These are phyloP conservation scores for Corymbia calophylla DNA, from an alignment of 441 rosid genomes.

Conservation along the genomic window DNA sequence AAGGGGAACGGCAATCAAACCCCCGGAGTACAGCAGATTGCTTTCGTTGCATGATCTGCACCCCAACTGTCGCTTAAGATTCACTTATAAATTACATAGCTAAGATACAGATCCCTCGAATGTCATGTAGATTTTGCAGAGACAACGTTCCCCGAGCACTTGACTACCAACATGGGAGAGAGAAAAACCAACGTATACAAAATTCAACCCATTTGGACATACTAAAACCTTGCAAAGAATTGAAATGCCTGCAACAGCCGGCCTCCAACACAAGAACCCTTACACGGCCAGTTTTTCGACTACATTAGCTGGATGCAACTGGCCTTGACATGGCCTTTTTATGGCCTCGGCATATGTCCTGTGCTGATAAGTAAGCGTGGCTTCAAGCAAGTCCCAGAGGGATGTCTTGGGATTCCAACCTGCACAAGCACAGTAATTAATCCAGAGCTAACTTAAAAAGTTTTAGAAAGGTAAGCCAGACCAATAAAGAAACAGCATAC, in stretches of 20 bases:
- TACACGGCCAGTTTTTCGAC: not conserved
- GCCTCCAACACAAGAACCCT: not conserved
- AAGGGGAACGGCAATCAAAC: not conserved
- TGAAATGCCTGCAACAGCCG: slow-evolving; percentile 8
- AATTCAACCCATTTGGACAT: slow-evolving; percentile 13
- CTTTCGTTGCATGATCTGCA: slow-evolving; percentile 6
- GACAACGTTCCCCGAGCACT: slow-evolving; percentile 12
- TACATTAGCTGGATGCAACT: slow-evolving; percentile 35
- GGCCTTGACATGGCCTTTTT: slow-evolving; percentile 78
- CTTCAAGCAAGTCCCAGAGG: slow-evolving; percentile 94
- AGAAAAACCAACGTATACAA: not conserved
- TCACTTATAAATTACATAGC: slow-evolving; percentile 15
- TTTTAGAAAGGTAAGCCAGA: not conserved
- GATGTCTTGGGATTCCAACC: slow-evolving; percentile 99
- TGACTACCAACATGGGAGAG: slow-evolving; percentile 4
- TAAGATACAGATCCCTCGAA: slow-evolving; percentile 4
- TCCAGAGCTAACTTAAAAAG: not conserved
- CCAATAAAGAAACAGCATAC: slow-evolving; percentile 21
- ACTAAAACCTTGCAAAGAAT: slow-evolving; percentile 18
- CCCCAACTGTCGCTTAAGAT: slow-evolving; percentile 9
- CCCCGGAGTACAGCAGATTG: slow-evolving; percentile 3
- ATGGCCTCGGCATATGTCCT: slow-evolving; percentile 94
- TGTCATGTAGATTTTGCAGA: not conserved
- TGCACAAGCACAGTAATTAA: slow-evolving; percentile 10
- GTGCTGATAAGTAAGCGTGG: slow-evolving; percentile 97